Percentiles rank a stretch among this genome's conserved stretches.
Evolutionary conservation across 768 basidiomycete genomes (phyloP).

Genomic region (Auricularia auricula-judae): DNA sequence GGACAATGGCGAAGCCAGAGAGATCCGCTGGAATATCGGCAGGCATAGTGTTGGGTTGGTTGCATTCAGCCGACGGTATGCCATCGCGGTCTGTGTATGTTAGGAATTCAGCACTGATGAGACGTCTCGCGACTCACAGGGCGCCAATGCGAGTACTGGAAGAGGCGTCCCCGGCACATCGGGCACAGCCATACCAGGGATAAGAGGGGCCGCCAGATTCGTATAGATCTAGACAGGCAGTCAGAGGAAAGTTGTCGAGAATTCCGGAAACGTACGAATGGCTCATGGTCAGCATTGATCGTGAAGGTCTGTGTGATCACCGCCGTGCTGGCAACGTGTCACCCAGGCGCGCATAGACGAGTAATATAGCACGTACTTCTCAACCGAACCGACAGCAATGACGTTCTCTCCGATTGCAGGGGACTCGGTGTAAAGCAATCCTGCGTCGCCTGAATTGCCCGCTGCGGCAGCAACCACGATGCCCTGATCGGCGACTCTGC

Average conservation of each 20-base stretch:
- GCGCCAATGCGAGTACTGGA: background rate
- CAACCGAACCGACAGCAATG: slow-evolving; percentile 6
- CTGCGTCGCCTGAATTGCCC: background rate
- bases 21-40: background rate
- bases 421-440: background rate
- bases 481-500: slow-evolving; percentile 1
- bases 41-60: background rate
- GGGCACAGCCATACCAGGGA: background rate
- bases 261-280: background rate
- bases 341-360: background rate
- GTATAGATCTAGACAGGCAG: background rate
- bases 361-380: background rate
- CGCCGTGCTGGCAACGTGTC: background rate
- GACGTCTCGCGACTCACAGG: background rate
- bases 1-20: background rate
- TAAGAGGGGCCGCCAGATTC: background rate
- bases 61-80: background rate
- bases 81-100: background rate
- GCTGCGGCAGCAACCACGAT: slow-evolving; percentile 3
- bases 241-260: background rate
- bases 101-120: background rate
- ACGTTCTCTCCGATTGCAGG: slow-evolving; percentile 2
- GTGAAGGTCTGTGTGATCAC: background rate
- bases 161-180: background rate
- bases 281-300: background rate